A percentile compares a stretch with the other conserved stretches of the same genome.
Conservation (phyloP, 192 early-diverging fungal species). For the Coemansia sp. region DNA sequence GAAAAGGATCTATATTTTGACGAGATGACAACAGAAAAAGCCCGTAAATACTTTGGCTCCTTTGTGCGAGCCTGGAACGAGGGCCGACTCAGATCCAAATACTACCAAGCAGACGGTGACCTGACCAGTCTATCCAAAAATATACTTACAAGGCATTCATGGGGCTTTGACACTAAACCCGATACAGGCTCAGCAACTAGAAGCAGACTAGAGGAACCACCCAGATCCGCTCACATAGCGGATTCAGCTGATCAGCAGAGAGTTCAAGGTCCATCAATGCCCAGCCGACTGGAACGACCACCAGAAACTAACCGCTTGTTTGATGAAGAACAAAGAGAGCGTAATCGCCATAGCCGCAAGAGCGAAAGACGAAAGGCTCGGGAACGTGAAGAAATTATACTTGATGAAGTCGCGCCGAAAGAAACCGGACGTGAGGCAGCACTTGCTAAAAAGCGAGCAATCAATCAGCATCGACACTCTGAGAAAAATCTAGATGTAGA, state of each 20-base stretch:
- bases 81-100: slow-evolving; percentile 57
- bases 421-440: slow-evolving; percentile 45
- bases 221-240: slow-evolving; percentile 1
- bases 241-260: not conserved
- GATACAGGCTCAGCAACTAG: slow-evolving; percentile 32
- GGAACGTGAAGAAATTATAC: slow-evolving; percentile 37
- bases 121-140: slow-evolving; percentile 59
- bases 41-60: slow-evolving; percentile 71
- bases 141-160: slow-evolving; percentile 69
- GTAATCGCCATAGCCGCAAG: slow-evolving; percentile 19
- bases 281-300: not conserved
- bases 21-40: slow-evolving; percentile 66
- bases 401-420: slow-evolving; percentile 48
- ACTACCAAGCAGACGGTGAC: slow-evolving; percentile 54
- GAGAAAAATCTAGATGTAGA: slow-evolving; percentile 24
- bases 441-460: slow-evolving; percentile 32
- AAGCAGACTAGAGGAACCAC: slow-evolving; percentile 7
- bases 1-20: slow-evolving; percentile 70
- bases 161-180: slow-evolving; percentile 62
- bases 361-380: slow-evolving; percentile 17
- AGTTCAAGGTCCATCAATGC: slow-evolving; percentile 7
- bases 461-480: slow-evolving; percentile 20
- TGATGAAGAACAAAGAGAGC: slow-evolving; percentile 26
- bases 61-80: slow-evolving; percentile 89
- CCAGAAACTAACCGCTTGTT: slow-evolving; percentile 5